Evolutionary conservation across 352 stramenopile genomes (phyloP).

Genomic region (Phytophthora multivora): DNA sequence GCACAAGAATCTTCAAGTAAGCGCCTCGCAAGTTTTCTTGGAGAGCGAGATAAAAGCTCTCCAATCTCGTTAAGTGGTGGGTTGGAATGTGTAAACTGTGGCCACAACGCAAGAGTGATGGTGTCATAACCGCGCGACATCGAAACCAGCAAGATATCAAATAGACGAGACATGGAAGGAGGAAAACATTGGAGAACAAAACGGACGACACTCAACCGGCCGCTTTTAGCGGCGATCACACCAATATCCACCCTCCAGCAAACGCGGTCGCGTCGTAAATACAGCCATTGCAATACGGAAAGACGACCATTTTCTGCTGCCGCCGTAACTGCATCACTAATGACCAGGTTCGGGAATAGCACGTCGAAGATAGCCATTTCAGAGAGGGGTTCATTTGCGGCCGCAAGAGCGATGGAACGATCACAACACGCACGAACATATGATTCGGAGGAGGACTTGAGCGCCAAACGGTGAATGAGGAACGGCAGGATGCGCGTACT

Average conservation of each 20-base stretch:
- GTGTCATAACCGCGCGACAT: no score
- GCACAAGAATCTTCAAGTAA: no score
- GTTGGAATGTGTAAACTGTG: no score
- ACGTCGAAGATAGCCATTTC: neutral
- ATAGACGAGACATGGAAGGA: neutral
- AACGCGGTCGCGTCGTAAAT: neutral
- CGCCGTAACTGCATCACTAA: neutral
- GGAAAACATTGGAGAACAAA: neutral
- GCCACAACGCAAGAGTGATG: no score
- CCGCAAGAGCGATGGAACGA: neutral
- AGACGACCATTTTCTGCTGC: neutral
- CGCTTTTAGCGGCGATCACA: neutral
- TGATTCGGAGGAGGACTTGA: no score
- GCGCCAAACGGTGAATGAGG: no score
- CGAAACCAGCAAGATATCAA: neutral
- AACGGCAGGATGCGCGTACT: no score
- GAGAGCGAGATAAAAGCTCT: no score
- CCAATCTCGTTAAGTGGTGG: no score
- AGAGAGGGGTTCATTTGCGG: neutral
- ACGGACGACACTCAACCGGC: neutral
- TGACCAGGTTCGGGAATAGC: constrained; percentile 1
- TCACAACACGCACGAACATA: neutral
- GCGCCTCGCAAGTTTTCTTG: no score
- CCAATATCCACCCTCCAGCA: constrained; percentile 5
- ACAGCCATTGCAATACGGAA: neutral